Conservation (phyloP, 345 rosid species). For the Sapria himalayana region DNA sequence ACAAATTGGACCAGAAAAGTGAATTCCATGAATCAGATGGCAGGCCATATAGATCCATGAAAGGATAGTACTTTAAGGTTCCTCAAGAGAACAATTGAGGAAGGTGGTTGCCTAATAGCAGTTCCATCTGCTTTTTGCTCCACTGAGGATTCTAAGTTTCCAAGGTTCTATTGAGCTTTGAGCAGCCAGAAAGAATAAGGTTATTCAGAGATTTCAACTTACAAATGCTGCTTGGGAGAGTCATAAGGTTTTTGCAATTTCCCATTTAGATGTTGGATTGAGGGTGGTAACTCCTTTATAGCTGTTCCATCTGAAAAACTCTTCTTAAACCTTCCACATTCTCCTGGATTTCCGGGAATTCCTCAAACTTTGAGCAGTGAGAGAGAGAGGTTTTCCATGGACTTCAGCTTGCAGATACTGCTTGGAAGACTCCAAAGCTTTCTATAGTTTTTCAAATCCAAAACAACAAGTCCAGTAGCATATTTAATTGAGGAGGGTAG, state of each 20-base stretch:
- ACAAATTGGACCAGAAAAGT: background rate
- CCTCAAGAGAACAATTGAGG: conserved; percentile 2
- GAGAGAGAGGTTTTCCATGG: background rate
- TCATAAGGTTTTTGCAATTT: no score
- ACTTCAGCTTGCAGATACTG: background rate
- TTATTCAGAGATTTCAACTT: no score
- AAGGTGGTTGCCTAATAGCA: conserved; percentile 1
- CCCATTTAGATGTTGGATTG: no score
- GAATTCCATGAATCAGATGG: background rate
- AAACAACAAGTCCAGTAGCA: background rate
- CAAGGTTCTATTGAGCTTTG: conserved; percentile 4
- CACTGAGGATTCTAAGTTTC: conserved; percentile 1
- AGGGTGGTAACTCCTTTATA: no score
- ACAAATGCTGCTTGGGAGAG: no score
- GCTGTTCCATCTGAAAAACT: background rate
- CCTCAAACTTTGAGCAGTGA: background rate
- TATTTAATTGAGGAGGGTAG: background rate
- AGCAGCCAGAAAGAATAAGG: conserved; percentile 4
- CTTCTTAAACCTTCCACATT: background rate
- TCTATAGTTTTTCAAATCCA: background rate
- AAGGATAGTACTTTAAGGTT: conserved; percentile 4
- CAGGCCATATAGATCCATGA: conserved; percentile 1
- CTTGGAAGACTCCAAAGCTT: background rate
- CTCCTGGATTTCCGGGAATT: no score
- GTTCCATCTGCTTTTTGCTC: conserved; percentile 6